phyloP scores from a whole-genome alignment of 2,329 filamentous ascomycete genomes.

The Aureobasidium sp. region DNA sequence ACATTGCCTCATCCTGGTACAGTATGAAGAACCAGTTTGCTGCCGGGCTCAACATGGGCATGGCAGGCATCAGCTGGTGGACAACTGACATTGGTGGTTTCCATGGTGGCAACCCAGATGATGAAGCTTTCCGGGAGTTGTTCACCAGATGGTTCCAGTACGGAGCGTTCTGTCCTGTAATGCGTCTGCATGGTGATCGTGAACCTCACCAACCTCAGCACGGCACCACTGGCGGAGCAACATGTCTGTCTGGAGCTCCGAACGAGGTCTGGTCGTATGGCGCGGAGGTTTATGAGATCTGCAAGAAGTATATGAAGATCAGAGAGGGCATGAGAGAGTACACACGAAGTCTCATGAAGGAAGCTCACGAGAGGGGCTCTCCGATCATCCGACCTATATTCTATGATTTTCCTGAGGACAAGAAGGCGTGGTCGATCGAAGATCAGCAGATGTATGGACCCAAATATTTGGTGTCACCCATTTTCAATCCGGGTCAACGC shows the following conservation, averaged over 20 bases:
- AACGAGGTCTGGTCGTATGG: conserved; percentile 63
- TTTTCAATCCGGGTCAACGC: conserved; percentile 41
- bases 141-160: conserved; percentile 63
- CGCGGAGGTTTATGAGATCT: conserved; percentile 50
- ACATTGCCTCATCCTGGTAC: conserved; percentile 56
- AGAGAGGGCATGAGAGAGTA: conserved; percentile 52
- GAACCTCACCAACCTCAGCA: conserved; percentile 46
- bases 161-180: conserved; percentile 58
- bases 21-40: conserved; percentile 52
- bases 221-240: conserved; percentile 28
- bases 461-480: conserved; percentile 50
- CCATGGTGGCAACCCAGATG: conserved; percentile 52
- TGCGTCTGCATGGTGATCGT: conserved; percentile 58
- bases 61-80: conserved; percentile 59
- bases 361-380: conserved; percentile 50
- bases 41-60: conserved; percentile 57
- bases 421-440: conserved; percentile 46
- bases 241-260: conserved; percentile 38
- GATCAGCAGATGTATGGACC: conserved; percentile 56
- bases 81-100: conserved; percentile 65
- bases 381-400: conserved; percentile 56
- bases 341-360: conserved; percentile 48
- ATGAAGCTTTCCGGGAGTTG: conserved; percentile 51
- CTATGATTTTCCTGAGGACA: conserved; percentile 53
- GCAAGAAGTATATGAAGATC: conserved; percentile 49